These are phyloP conservation scores for Leptographium wingfieldii DNA, from an alignment of 2,329 filamentous ascomycete genomes.

Conservation along the genomic window DNA sequence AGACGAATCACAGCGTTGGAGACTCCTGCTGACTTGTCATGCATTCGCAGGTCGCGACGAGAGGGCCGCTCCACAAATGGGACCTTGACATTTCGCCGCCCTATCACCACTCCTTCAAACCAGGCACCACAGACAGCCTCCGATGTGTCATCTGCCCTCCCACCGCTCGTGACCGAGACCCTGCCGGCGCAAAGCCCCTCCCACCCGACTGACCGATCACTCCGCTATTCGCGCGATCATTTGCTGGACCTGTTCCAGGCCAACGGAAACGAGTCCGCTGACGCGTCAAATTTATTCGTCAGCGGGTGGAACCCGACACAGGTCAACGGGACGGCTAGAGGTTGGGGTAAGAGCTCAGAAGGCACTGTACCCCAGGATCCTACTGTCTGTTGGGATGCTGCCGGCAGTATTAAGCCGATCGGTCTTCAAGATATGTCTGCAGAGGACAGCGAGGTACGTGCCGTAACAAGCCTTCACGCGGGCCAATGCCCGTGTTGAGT, in stretches of 20 bases:
- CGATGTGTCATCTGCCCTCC: conserved; percentile 7
- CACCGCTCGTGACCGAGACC: conserved; percentile 17
- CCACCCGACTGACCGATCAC: conserved; percentile 32
- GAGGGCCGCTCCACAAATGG: conserved; percentile 47
- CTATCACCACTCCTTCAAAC: conserved; percentile 43
- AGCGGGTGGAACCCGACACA: conserved; percentile 68
- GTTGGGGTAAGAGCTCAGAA: conserved; percentile 70
- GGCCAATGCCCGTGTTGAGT: not conserved
- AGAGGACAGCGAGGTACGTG: conserved; percentile 47
- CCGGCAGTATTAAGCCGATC: conserved; percentile 57
- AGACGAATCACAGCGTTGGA: not conserved
- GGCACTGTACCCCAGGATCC: conserved; percentile 63
- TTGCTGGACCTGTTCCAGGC: conserved; percentile 60
- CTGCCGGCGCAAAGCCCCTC: conserved; percentile 20
- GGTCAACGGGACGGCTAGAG: conserved; percentile 50
- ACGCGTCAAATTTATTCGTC: conserved; percentile 56
- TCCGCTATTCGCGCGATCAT: conserved; percentile 67
- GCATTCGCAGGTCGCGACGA: conserved; percentile 39
- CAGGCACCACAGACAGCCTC: conserved; percentile 13
- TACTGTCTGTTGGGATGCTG: conserved; percentile 82
- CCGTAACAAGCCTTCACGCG: not conserved
- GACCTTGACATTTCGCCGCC: conserved; percentile 51
- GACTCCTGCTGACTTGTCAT: conserved; percentile 2
- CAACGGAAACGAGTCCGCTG: conserved; percentile 29
- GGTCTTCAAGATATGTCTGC: conserved; percentile 56